phyloP scores from a whole-genome alignment of 2,329 filamentous ascomycete genomes.

The Aspergillus fijiensis region DNA sequence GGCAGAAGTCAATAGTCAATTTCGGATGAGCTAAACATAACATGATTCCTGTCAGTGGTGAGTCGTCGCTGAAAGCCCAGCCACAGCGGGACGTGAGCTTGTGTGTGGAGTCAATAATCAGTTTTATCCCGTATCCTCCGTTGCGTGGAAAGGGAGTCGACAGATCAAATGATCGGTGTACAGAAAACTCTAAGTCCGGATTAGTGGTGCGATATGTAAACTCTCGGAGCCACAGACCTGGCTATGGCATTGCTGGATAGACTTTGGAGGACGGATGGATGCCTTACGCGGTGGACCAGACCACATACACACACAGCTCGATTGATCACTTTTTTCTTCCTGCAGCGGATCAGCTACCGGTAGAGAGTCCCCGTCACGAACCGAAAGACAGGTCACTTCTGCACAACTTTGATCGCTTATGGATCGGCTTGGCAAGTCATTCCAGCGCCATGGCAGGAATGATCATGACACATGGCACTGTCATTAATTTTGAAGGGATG shows the following conservation, averaged over 20 bases:
- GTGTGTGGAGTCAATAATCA: background rate
- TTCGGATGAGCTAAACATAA: constrained; percentile 15
- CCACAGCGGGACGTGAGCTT: background rate
- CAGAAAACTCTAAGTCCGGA: constrained; percentile 9
- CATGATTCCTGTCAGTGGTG: constrained; percentile 6
- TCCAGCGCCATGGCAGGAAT: background rate
- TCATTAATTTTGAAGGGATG: background rate
- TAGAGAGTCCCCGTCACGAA: background rate
- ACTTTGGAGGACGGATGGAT: background rate
- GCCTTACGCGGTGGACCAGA: background rate
- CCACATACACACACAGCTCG: background rate
- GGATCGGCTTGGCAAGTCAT: background rate
- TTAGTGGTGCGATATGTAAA: constrained; percentile 11
- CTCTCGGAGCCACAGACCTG: constrained; percentile 8
- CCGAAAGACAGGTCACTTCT: background rate
- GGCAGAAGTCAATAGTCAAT: constrained; percentile 14
- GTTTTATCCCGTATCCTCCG: background rate
- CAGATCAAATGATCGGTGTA: constrained; percentile 20
- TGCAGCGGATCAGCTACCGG: background rate
- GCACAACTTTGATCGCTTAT: background rate
- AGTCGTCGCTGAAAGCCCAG: background rate
- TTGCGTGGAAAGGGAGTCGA: constrained; percentile 7
- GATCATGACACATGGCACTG: background rate
- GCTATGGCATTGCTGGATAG: background rate
- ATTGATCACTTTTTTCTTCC: background rate